phyloP scores from a whole-genome alignment of 2,329 filamentous ascomycete species.

The Fonsecaea erecta region DNA sequence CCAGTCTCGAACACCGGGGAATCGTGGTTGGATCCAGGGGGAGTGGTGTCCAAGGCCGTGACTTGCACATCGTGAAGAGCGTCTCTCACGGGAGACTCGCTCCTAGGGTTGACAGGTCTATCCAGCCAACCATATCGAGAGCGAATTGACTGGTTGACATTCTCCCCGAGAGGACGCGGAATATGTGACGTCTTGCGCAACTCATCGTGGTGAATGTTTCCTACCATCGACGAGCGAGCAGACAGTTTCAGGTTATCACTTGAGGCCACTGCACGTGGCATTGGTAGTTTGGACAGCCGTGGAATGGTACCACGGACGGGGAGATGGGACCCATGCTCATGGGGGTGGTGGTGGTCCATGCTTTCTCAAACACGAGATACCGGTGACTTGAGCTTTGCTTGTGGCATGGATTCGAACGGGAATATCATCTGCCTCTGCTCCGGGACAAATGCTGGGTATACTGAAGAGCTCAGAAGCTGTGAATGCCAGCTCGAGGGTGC shows the following conservation, averaged over 20 bases:
- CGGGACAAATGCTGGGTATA: constrained; percentile 15
- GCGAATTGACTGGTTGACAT: constrained; percentile 28
- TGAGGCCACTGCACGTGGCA: constrained; percentile 34
- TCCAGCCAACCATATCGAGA: constrained; percentile 30
- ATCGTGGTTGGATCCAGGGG: constrained; percentile 31
- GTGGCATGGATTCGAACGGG: background rate
- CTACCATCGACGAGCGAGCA: constrained; percentile 17
- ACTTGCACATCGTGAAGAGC: constrained; percentile 28
- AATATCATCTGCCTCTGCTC: background rate
- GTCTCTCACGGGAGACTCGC: constrained; percentile 32
- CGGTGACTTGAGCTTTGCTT: background rate
- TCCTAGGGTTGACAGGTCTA: constrained; percentile 19
- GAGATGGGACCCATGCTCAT: constrained; percentile 25
- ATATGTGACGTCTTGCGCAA: constrained; percentile 28
- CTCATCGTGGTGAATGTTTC: constrained; percentile 31
- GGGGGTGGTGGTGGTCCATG: constrained; percentile 29
- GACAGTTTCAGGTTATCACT: constrained; percentile 31
- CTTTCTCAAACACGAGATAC: constrained; percentile 7
- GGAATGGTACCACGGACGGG: constrained; percentile 29
- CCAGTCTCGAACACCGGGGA: constrained; percentile 33
- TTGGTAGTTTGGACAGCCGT: constrained; percentile 36
- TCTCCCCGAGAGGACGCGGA: constrained; percentile 31
- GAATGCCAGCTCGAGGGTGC: background rate
- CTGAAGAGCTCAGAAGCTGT: background rate
- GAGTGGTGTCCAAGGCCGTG: constrained; percentile 34